Evolutionary conservation across 1,284 basidiomycete genomes (phyloP).

Genomic region (Cutaneotrichosporon sp.): DNA sequence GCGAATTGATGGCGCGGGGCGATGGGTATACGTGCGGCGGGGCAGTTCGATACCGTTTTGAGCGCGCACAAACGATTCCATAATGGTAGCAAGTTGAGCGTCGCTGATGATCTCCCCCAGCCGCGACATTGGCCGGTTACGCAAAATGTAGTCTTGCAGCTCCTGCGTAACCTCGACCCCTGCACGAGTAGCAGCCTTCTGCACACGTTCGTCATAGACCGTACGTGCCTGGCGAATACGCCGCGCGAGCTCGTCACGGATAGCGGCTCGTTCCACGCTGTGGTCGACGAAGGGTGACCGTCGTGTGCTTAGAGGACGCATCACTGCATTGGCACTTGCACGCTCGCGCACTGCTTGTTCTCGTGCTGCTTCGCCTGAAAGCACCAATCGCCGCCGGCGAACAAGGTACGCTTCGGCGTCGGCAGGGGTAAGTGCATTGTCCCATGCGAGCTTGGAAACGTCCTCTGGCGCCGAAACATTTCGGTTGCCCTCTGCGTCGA

Average conservation of each 20-base stretch:
- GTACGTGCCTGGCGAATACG: slow-evolving; percentile 20
- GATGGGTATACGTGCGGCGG: not conserved
- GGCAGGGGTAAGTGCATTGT: slow-evolving; percentile 24
- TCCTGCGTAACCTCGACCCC: slow-evolving; percentile 19
- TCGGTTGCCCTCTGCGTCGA: slow-evolving; percentile 18
- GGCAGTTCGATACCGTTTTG: slow-evolving; percentile 9
- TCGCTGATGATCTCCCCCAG: slow-evolving; percentile 16
- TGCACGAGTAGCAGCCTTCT: slow-evolving; percentile 16
- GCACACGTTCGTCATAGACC: slow-evolving; percentile 31
- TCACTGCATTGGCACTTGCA: not conserved
- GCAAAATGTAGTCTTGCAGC: slow-evolving; percentile 22
- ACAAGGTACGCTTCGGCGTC: slow-evolving; percentile 44
- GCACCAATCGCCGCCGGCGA: not conserved
- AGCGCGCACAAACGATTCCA: slow-evolving; percentile 16
- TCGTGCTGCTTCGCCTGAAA: not conserved
- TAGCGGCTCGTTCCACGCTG: not conserved
- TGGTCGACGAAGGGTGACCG: not conserved
- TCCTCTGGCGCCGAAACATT: slow-evolving; percentile 18
- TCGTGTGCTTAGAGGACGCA: not conserved
- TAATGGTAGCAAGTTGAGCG: slow-evolving; percentile 12
- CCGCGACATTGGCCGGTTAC: slow-evolving; percentile 17
- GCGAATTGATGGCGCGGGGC: not conserved
- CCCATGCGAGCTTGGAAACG: slow-evolving; percentile 28
- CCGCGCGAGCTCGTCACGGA: slow-evolving; percentile 28
- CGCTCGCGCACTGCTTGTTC: not conserved